These are phyloP conservation scores for Arabidopsis hybrid DNA, from an alignment of 441 rosid species.

Conservation along the genomic window DNA sequence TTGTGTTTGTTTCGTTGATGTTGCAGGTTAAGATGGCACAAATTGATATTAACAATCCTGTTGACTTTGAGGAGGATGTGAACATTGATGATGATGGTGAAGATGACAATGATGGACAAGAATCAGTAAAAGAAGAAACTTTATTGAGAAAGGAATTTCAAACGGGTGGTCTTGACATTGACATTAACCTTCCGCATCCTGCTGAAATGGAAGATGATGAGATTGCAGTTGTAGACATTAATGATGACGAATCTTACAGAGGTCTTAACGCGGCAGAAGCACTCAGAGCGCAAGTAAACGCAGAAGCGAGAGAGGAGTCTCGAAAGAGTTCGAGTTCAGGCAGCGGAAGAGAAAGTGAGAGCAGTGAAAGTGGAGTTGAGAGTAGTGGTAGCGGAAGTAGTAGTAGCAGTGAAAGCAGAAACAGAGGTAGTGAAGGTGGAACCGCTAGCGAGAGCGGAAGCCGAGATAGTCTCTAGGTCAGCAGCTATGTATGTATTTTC, in stretches of 20 bases:
- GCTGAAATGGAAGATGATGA: constrained; percentile 60
- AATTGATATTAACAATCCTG: constrained; percentile 48
- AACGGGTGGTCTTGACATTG: constrained; percentile 60
- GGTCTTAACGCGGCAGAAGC: constrained; percentile 72
- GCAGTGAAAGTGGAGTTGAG: constrained; percentile 49
- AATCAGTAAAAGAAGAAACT: constrained; percentile 29
- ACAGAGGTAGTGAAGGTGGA: constrained; percentile 50
- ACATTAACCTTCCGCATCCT: constrained; percentile 58
- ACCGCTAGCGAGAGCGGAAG: constrained; percentile 20
- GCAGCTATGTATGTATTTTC: background rate
- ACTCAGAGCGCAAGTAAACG: constrained; percentile 65
- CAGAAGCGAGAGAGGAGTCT: constrained; percentile 44
- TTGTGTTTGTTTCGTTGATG: constrained; percentile 11
- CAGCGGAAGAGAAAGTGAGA: constrained; percentile 55
- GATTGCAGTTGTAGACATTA: constrained; percentile 64
- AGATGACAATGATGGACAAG: constrained; percentile 22
- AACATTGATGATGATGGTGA: constrained; percentile 53
- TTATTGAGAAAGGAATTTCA: constrained; percentile 42
- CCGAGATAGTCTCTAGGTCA: constrained; percentile 46
- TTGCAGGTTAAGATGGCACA: constrained; percentile 57
- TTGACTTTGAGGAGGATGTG: constrained; percentile 58
- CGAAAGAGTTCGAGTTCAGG: constrained; percentile 50
- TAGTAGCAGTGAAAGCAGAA: constrained; percentile 40
- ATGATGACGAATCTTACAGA: constrained; percentile 51
- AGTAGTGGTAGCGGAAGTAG: constrained; percentile 53